phyloP scores from a whole-genome alignment of 2,329 filamentous ascomycete species.

The Neodidymelliopsis sp. region DNA sequence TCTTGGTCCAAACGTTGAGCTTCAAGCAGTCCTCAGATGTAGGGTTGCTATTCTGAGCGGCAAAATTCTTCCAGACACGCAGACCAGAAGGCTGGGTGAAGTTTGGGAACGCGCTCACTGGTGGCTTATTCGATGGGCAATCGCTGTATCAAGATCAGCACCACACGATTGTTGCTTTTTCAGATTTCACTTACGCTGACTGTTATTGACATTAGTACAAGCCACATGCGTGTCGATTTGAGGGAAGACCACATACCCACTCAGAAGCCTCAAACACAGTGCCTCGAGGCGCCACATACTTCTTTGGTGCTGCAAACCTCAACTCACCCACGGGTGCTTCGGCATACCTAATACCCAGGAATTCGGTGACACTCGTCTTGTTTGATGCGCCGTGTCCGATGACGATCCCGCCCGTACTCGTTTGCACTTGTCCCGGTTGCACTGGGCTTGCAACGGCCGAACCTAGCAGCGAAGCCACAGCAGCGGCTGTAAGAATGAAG shows the following conservation, averaged over 20 bases:
- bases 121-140: constrained; percentile 35
- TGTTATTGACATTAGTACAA: constrained; percentile 24
- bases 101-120: constrained; percentile 34
- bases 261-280: constrained; percentile 33
- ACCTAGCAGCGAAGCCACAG: constrained; percentile 19
- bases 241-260: constrained; percentile 25
- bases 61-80: constrained; percentile 38
- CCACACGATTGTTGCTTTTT: not conserved
- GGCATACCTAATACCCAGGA: constrained; percentile 48
- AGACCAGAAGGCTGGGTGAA: constrained; percentile 35
- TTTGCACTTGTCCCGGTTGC: constrained; percentile 24
- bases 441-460: constrained; percentile 13
- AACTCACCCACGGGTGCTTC: constrained; percentile 43
- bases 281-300: constrained; percentile 30
- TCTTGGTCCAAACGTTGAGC: constrained; percentile 41
- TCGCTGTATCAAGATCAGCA: constrained; percentile 24
- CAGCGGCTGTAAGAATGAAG: constrained; percentile 18
- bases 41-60: constrained; percentile 32
- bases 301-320: constrained; percentile 43
- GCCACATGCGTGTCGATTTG: not conserved
- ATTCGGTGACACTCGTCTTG: constrained; percentile 37
- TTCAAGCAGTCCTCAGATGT: constrained; percentile 40
- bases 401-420: constrained; percentile 40
- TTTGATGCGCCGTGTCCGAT: constrained; percentile 41
- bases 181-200: constrained; percentile 29